Evolutionary conservation across 495 filamentous ascomycete genomes (phyloP), one percentile per base, ranked within the genome.

Genomic region (Trypethelium eluteriae): DNA sequence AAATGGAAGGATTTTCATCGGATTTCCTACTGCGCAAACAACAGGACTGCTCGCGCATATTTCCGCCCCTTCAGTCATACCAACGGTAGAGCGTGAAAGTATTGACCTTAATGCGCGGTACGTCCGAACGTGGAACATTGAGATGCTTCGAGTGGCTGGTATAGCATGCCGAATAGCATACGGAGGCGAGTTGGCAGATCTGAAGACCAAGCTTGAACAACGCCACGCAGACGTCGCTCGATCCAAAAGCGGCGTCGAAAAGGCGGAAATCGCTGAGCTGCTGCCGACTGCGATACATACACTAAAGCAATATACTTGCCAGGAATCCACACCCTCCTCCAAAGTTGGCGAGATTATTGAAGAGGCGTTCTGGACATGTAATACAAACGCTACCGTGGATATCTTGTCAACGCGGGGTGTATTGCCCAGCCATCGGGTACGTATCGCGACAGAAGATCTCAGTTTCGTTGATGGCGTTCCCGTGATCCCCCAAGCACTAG

Each of bases 51-150:
- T 92, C 39, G 90, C 92, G 70, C 95, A 99, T 77, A 89, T 99
- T n/a, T 96, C 92, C n/a, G 95, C 95, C 1, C 93, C 93, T 6
- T 96, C 93, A 16, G 88, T 98, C 47, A 98, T 99, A 68, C 95
- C 95, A 2, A 99, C 95, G 0, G 95, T 98, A n/a, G 95, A 99
- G 79, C 85, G 95, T 65, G 95, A 99, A 76, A 92, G 88, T 62
- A 96, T 98, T 56, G 95, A 99, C 73, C 81, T 99, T 63, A 98
- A 98, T 76, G 94, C 95, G 53, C 87, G 92, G 61, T 92, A 89
- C 79, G 92, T 99, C 32, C 88, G 90, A 50, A 89, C 86, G 39
- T 99, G 95, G 95, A 99, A 99, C 74, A 78, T 88, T n/a, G 95
- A 97, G 73, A 90, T 99, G 85, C 79, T 99, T 25, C 85, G 93